These are phyloP conservation scores for Neurospora discreta DNA, from an alignment of 495 filamentous ascomycete genomes.

Conservation along the genomic window DNA sequence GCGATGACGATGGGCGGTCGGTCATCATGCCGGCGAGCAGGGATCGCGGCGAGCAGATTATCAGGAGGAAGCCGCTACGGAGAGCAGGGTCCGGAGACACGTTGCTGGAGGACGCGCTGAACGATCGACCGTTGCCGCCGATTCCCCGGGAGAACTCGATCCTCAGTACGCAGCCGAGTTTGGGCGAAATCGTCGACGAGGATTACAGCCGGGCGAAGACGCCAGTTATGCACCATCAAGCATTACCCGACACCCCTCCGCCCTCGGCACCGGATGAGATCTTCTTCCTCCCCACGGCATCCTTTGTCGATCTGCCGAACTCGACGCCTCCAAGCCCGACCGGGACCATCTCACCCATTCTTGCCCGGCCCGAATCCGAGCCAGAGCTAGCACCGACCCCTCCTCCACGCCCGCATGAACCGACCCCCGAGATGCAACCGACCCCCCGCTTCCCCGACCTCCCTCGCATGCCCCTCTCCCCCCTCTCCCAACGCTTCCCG, in stretches of 20 bases:
- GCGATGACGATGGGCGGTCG: background rate
- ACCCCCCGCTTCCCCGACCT: background rate
- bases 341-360: background rate
- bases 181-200: background rate
- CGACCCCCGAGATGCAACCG: background rate
- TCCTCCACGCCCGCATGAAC: background rate
- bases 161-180: background rate
- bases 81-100: background rate
- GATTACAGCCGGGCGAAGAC: background rate
- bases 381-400: background rate
- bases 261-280: background rate
- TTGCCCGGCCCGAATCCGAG: background rate
- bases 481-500: background rate
- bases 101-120: background rate
- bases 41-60: background rate
- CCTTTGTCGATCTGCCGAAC: background rate
- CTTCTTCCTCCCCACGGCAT: background rate
- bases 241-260: background rate
- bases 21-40: background rate
- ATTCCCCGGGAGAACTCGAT: background rate
- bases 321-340: background rate
- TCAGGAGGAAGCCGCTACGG: background rate
- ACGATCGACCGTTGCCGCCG: background rate
- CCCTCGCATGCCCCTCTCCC: background rate
- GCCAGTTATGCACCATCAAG: background rate